Conservation (phyloP, 805 yeast species). For the Suhomyces canberraensis region DNA sequence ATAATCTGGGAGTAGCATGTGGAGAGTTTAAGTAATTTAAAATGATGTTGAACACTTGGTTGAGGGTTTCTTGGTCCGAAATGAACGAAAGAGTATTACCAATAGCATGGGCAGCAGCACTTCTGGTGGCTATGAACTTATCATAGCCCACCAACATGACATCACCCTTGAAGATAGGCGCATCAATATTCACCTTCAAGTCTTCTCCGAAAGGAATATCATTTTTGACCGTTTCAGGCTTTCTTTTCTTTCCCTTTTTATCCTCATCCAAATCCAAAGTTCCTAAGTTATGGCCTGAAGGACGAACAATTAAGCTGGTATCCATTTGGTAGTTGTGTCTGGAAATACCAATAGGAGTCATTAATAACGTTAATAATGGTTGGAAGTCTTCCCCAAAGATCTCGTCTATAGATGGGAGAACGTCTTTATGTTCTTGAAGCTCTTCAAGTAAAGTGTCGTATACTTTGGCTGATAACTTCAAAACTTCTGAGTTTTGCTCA, state of each 20-base stretch:
- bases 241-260: conserved; percentile 49
- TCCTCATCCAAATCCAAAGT: conserved; percentile 19
- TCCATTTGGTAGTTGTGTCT: conserved; percentile 87
- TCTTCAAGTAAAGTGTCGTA: conserved; percentile 56
- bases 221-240: conserved; percentile 18
- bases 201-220: conserved; percentile 49
- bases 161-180: conserved; percentile 90
- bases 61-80: conserved; percentile 35
- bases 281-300: conserved; percentile 59
- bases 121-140: conserved; percentile 68
- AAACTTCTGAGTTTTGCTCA: conserved; percentile 79
- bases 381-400: conserved; percentile 54
- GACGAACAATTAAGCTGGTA: conserved; percentile 66
- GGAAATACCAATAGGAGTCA: conserved; percentile 95
- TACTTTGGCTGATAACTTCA: conserved; percentile 59
- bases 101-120: conserved; percentile 70
- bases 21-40: conserved; percentile 49
- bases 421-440: conserved; percentile 23
- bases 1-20: conserved; percentile 78
- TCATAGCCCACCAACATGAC: conserved; percentile 79
- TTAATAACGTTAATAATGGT: conserved; percentile 62
- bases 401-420: conserved; percentile 45
- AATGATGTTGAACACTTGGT: conserved; percentile 36
- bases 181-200: conserved; percentile 79
- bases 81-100: conserved; percentile 63